These are phyloP conservation scores for Kondoa subrosea DNA, from an alignment of 768 basidiomycete genomes.

Conservation along the genomic window DNA sequence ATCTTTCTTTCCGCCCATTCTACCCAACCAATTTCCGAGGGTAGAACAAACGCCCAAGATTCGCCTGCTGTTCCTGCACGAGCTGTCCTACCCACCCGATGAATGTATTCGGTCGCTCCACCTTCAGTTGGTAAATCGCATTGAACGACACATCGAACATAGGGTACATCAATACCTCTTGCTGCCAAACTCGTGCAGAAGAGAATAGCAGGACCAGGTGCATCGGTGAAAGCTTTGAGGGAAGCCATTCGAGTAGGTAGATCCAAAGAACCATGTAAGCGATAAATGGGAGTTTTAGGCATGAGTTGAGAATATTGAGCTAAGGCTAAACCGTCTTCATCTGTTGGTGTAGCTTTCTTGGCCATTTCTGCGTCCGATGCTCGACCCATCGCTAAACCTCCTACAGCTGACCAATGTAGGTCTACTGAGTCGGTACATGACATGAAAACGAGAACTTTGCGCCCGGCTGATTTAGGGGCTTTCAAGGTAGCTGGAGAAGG, in stretches of 20 bases:
- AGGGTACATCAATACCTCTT: constrained; percentile 86
- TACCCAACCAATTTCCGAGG: constrained; percentile 77
- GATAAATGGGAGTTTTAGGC: constrained; percentile 63
- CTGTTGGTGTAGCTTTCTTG: constrained; percentile 24
- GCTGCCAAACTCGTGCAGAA: constrained; percentile 95
- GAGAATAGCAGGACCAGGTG: constrained; percentile 45
- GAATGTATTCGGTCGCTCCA: constrained; percentile 87
- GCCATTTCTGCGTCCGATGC: constrained; percentile 26
- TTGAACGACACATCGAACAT: constrained; percentile 85
- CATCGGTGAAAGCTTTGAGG: constrained; percentile 57
- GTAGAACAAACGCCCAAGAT: constrained; percentile 80
- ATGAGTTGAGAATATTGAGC: constrained; percentile 47
- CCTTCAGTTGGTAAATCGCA: constrained; percentile 96
- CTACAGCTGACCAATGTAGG: constrained; percentile 78
- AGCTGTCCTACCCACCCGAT: constrained; percentile 90
- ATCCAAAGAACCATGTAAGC: constrained; percentile 83
- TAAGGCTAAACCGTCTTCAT: constrained; percentile 25
- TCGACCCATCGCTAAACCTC: constrained; percentile 49
- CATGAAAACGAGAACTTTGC: constrained; percentile 82
- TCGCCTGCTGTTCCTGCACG: constrained; percentile 90
- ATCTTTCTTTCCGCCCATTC: constrained; percentile 75
- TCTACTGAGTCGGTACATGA: constrained; percentile 97
- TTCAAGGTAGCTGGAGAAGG: constrained; percentile 34
- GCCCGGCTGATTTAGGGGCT: constrained; percentile 33
- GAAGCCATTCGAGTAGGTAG: constrained; percentile 62